These are phyloP conservation scores for Nigrospora sphaerica DNA, from an alignment of 2,329 filamentous ascomycete genomes.

Conservation along the genomic window DNA sequence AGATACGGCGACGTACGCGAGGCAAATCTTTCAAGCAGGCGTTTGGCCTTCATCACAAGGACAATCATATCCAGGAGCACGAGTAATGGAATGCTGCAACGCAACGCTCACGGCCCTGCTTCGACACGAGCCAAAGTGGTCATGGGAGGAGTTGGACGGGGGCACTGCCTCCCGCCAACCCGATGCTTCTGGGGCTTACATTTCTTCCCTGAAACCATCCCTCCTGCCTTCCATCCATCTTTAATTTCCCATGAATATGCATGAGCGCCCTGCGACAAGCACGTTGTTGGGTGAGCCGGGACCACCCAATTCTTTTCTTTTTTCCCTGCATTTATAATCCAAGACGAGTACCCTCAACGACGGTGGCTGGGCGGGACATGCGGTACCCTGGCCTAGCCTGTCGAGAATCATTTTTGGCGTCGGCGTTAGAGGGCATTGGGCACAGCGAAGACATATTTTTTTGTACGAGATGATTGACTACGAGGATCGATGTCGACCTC, in stretches of 20 bases:
- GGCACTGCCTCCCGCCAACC: no score
- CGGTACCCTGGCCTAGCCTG: no score
- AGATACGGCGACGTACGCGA: slow-evolving; percentile 23
- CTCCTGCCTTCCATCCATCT: no score
- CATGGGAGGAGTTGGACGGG: no score
- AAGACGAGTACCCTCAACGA: not conserved
- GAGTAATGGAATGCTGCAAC: slow-evolving; percentile 8
- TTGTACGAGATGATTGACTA: slow-evolving; percentile 8
- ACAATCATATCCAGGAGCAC: slow-evolving; percentile 20
- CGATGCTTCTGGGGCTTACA: no score
- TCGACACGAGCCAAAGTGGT: no score
- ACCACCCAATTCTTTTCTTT: not conserved
- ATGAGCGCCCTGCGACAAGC: not conserved
- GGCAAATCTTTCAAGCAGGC: slow-evolving; percentile 26
- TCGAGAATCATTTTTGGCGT: slow-evolving; percentile 1
- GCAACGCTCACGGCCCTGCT: no score
- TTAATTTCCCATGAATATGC: not conserved
- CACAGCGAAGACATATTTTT: slow-evolving; percentile 5
- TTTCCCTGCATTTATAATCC: not conserved
- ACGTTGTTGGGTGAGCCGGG: not conserved
- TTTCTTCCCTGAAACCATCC: no score
- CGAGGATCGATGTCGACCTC: slow-evolving; percentile 1
- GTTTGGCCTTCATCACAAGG: slow-evolving; percentile 18
- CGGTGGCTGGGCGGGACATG: no score
- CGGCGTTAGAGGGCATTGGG: slow-evolving; percentile 5